Evolutionary conservation across 768 basidiomycete genomes (phyloP), one percentile per base, ranked within the genome.

Genomic region (Lentinula sp.): DNA sequence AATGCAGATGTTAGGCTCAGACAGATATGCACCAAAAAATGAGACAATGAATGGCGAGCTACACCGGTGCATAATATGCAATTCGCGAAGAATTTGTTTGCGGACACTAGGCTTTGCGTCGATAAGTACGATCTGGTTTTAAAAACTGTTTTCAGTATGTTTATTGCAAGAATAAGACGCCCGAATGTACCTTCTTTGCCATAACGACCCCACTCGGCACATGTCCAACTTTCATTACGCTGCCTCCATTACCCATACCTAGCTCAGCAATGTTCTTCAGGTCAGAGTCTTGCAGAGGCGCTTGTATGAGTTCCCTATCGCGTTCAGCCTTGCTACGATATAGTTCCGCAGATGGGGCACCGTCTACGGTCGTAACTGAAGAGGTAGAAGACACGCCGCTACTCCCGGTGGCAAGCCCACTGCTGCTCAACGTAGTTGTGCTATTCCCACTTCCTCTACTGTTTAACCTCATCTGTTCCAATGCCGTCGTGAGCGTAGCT

Each of bases 51-150:
- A 92, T 58, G 83, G 84, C 7, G 93, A 95, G 65, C 89, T 81
- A 75, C 96, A 98, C 74, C 95, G 91, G 73, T 98, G 93, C 96
- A 98, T 95, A 78, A 99, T 98, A 68, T 98, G 97, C 66, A 99
- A 79, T 71, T 99, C 97, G 56, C 97, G 88, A 41, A 98, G 79
- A 68, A 99, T 98, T 77, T 99, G 97, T 72, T 98, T 99, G 64
- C 95, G 83, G 35, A 98, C 93, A 2, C 93, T 85, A 8, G 95
- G 96, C 72, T 98, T 98, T 32, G 94, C 95, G 75, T 96, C 94
- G 73, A 97, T 96, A 64, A 95, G 85, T 32, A 97, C 93, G 70
- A 95, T 92, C 95, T 96, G 20, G 45, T 10, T 37, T n/a, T 4
- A 20, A 41, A 3, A 4, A 13, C 9, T 16, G 20, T 13, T 33